A percentile compares a stretch with the other conserved stretches of the same genome.
Conservation (phyloP, 805 yeast genomes). For the Ogataea dorogensis region DNA sequence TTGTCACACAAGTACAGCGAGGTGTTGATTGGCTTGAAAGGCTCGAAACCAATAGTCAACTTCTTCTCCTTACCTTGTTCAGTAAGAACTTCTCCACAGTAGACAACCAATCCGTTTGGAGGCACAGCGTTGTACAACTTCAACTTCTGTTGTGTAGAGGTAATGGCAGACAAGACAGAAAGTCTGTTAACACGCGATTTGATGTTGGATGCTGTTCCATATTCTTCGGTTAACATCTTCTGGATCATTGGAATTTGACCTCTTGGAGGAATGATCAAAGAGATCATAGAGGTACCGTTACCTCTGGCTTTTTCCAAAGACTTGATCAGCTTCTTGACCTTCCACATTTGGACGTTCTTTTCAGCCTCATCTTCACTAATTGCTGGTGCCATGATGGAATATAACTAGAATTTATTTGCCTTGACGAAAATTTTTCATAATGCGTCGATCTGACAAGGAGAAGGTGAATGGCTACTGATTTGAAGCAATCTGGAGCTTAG, state of each 20-base stretch:
- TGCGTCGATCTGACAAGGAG: slow-evolving; percentile 10
- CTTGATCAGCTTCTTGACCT: slow-evolving; percentile 91
- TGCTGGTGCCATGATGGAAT: slow-evolving; percentile 36
- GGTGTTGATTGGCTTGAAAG: slow-evolving; percentile 99
- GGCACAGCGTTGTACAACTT: slow-evolving; percentile 89
- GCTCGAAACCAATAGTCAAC: slow-evolving; percentile 95
- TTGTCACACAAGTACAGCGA: slow-evolving; percentile 94
- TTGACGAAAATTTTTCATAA: slow-evolving; percentile 12
- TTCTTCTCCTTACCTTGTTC: slow-evolving; percentile 98
- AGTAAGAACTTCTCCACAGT: slow-evolving; percentile 97
- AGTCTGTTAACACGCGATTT: slow-evolving; percentile 96
- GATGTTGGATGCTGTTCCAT: slow-evolving; percentile 97
- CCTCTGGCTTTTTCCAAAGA: slow-evolving; percentile 91
- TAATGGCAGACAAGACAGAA: slow-evolving; percentile 93
- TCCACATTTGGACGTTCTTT: slow-evolving; percentile 98
- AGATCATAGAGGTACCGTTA: slow-evolving; percentile 98
- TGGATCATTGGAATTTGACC: slow-evolving; percentile 87
- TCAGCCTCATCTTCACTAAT: slow-evolving; percentile 77
- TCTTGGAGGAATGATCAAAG: slow-evolving; percentile 91
- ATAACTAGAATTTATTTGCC: slow-evolving; percentile 7
- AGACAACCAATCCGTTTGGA: slow-evolving; percentile 89
- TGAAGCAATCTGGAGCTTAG: too few species aligned
- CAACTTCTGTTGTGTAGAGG: slow-evolving; percentile 93
- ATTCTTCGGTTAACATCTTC: slow-evolving; percentile 95
- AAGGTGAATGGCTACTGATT: too few species aligned